Evolutionary conservation across 2,329 filamentous ascomycete genomes (phyloP).

Genomic region (Fusarium marasasianum): DNA sequence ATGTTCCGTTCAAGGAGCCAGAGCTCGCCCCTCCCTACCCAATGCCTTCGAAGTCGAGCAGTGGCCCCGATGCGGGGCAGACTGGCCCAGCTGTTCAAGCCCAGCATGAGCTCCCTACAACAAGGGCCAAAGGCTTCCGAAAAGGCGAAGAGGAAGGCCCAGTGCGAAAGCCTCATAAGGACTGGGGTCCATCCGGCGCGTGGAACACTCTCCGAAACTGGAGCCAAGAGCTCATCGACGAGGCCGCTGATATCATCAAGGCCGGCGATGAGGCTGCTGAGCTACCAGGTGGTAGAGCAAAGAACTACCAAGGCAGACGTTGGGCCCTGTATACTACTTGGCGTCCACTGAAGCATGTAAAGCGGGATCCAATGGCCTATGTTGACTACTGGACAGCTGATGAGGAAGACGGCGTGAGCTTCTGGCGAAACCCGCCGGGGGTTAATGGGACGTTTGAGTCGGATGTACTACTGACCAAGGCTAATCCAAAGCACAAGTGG

Average conservation of each 20-base stretch:
- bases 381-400: neutral
- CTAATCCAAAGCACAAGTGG: neutral
- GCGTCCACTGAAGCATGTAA: neutral
- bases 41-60: fast-evolving
- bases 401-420: neutral
- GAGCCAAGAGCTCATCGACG: neutral
- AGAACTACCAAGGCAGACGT: neutral
- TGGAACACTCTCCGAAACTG: neutral
- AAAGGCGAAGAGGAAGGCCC: neutral
- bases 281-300: neutral
- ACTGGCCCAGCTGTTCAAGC: neutral
- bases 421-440: neutral
- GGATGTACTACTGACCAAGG: neutral
- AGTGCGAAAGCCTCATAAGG: neutral
- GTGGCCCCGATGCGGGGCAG: fast-evolving
- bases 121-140: neutral
- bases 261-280: neutral
- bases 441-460: neutral
- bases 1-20: neutral
- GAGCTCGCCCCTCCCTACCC: neutral
- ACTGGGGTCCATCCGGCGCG: neutral
- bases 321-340: neutral
- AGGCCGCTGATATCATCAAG: neutral
- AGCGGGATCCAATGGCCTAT: neutral
- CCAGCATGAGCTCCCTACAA: neutral